Conservation (phyloP, 2,329 filamentous ascomycete genomes). For the Bertia moriformis region DNA sequence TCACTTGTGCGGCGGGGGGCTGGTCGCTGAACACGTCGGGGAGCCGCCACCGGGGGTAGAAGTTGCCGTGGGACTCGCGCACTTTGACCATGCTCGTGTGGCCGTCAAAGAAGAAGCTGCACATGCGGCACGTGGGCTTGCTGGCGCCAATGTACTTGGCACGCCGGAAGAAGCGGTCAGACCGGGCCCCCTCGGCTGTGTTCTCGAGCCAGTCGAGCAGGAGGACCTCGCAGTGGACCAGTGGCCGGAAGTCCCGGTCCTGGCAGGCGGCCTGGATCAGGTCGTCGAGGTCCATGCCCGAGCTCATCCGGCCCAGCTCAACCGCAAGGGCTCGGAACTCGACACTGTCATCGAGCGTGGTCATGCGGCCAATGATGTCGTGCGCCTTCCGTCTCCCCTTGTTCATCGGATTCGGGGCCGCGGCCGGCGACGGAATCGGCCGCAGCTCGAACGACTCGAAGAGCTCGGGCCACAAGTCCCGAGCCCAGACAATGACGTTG, state of each 20-base stretch:
- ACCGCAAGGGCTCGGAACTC: slow-evolving; percentile 2
- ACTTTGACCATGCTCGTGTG: not conserved
- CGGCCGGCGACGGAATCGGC: slow-evolving; percentile 4
- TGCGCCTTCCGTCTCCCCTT: slow-evolving; percentile 4
- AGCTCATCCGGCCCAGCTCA: slow-evolving; percentile 3
- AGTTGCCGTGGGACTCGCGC: not conserved
- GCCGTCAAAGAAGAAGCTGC: not conserved
- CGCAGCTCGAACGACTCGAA: slow-evolving; percentile 4
- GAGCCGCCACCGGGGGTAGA: not conserved
- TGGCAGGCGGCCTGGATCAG: slow-evolving; percentile 1
- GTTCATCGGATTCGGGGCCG: not conserved
- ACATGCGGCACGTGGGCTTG: slow-evolving; percentile 6
- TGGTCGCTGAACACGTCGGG: not conserved
- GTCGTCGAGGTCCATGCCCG: no score
- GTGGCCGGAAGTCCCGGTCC: slow-evolving; percentile 3
- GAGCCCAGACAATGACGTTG: slow-evolving; percentile 1
- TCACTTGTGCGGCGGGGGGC: not conserved
- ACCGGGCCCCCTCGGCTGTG: not conserved
- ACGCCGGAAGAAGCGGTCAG: slow-evolving; percentile 6
- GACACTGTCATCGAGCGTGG: not conserved
- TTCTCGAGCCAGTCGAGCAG: slow-evolving; percentile 6
- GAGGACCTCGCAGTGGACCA: slow-evolving; percentile 9
- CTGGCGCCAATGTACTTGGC: slow-evolving; percentile 10
- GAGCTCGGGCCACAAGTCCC: slow-evolving; percentile 5
- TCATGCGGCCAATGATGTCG: slow-evolving; percentile 7